Evolutionary conservation across 257 asterid genomes (phyloP).

Genomic region (Sherardia arvensis): DNA sequence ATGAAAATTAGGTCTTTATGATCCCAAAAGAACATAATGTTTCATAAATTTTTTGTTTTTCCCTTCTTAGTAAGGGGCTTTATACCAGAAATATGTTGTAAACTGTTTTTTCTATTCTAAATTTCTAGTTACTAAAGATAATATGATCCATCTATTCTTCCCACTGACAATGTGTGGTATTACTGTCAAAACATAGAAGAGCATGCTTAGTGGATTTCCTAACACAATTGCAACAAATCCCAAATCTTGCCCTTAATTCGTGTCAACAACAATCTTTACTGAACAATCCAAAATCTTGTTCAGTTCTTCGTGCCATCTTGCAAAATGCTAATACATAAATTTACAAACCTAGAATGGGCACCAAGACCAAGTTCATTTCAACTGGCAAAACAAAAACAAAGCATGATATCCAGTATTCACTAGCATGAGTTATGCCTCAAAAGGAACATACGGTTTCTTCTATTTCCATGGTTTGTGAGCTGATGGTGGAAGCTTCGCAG

Average conservation of each 20-base stretch:
- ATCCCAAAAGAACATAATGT: conserved; percentile 25
- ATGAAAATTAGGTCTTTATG: conserved; percentile 23
- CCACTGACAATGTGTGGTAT: too few species aligned
- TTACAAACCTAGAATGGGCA: background rate
- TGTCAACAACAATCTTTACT: background rate
- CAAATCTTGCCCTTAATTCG: background rate
- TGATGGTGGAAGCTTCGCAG: conserved; percentile 46
- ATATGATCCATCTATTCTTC: too few species aligned
- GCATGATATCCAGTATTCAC: conserved; percentile 1
- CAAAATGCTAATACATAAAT: background rate
- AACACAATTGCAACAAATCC: background rate
- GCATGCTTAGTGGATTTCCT: too few species aligned
- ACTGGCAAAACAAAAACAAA: background rate
- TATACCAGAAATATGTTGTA: conserved; percentile 23
- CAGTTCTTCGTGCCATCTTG: background rate
- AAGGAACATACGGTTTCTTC: background rate
- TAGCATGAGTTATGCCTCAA: conserved; percentile 44
- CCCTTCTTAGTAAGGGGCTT: conserved; percentile 38
- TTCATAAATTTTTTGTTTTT: conserved; percentile 25
- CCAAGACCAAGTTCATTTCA: background rate
- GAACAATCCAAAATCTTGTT: background rate
- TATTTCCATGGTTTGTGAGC: conserved; percentile 33
- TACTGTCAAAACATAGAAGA: too few species aligned
- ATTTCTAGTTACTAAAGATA: too few species aligned
- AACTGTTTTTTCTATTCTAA: background rate